Evolutionary conservation across 331 rosid species (phyloP).

Genomic region (Phaseolus coccineus): DNA sequence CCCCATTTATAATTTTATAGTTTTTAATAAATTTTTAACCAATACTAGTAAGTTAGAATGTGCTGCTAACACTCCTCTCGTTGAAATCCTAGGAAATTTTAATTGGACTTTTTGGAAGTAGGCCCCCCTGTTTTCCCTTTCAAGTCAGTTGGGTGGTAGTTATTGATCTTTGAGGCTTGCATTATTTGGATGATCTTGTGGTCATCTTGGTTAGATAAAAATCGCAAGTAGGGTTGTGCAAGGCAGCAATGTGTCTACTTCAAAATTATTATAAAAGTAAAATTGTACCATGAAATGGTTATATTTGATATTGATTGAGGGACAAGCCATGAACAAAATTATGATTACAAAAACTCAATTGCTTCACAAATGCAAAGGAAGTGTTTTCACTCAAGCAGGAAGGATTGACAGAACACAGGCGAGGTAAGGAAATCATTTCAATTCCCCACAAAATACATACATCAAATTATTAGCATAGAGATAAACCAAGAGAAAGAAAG

Average conservation of each 20-base stretch:
- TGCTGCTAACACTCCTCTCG: not conserved
- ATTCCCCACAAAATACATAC: not conserved
- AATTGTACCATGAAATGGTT: not conserved
- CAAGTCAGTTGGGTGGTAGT: not conserved
- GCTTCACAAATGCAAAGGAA: conserved; percentile 9
- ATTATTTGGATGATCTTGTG: not conserved
- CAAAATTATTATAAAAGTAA: not conserved
- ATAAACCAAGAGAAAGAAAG: not conserved
- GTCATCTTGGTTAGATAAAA: no score
- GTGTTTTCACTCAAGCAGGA: not conserved
- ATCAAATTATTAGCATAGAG: not conserved
- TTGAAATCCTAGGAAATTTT: not conserved
- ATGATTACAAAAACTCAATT: not conserved
- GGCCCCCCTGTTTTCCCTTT: not conserved
- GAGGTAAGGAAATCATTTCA: not conserved
- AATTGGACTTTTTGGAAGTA: no score
- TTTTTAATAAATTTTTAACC: not conserved
- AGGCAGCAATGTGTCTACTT: not conserved
- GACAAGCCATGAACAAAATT: conserved; percentile 14
- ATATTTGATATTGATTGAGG: not conserved
- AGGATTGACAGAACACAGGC: conserved; percentile 1
- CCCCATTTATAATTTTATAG: not conserved
- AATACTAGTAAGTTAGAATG: not conserved
- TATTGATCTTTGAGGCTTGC: not conserved
- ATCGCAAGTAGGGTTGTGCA: not conserved